Percentiles rank a stretch among this genome's conserved stretches.
Evolutionary conservation across 495 filamentous ascomycete species (phyloP).

Genomic region (Endocarpon pusillum): DNA sequence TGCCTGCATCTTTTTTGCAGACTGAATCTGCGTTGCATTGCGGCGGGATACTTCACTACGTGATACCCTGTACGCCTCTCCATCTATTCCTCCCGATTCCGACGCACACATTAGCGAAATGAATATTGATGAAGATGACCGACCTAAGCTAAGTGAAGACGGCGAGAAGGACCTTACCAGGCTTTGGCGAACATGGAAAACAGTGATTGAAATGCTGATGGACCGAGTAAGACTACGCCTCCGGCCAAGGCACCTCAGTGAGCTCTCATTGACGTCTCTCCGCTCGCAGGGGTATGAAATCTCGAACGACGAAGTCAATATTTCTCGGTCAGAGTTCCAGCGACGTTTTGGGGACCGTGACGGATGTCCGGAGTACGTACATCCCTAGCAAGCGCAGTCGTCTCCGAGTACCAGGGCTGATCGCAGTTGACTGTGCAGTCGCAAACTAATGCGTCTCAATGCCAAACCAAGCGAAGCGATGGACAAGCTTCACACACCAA

Average conservation of each 20-base stretch:
- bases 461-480: slow-evolving; percentile 67
- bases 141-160: too few species aligned
- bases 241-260: slow-evolving; percentile 2
- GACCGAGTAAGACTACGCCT: slow-evolving; percentile 43
- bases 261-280: slow-evolving; percentile 13
- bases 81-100: too few species aligned
- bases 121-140: too few species aligned
- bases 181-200: slow-evolving; percentile 78
- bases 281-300: slow-evolving; percentile 72
- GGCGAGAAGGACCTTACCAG: slow-evolving; percentile 50
- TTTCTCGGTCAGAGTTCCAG: slow-evolving; percentile 62
- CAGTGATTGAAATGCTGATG: slow-evolving; percentile 71
- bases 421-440: slow-evolving; percentile 35
- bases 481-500: slow-evolving; percentile 63
- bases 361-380: slow-evolving; percentile 52
- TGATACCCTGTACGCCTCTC: slow-evolving; percentile 29
- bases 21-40: too few species aligned
- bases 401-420: slow-evolving; percentile 8
- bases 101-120: too few species aligned
- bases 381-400: neutral
- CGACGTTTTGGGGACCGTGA: slow-evolving; percentile 44
- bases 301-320: slow-evolving; percentile 69
- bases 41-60: too few species aligned
- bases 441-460: slow-evolving; percentile 67
- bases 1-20: too few species aligned